Evolutionary conservation across 371 early-diverging fungal species (phyloP), one percentile per base, ranked within the genome.

Genomic region (Lichtheimia hyalospora): DNA sequence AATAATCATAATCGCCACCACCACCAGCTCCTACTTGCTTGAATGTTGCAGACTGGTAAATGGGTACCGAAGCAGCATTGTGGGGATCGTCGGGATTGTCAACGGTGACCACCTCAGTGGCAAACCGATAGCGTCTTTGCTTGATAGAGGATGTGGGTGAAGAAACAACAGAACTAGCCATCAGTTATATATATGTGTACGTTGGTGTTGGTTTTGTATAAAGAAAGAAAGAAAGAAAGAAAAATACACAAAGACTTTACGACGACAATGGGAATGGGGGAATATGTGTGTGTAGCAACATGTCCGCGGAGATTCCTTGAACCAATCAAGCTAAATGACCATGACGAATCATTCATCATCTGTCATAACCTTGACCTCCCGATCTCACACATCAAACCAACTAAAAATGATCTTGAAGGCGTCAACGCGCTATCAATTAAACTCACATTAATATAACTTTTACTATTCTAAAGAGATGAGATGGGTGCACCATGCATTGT

Each of bases 21-120:
- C 90, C 94, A 15, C 81, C 82, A 1, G 92, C 90, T 7, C 82
- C 73, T 18, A 70, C 68, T 74, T 96, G 96, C 75, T 94, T 96
- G 77, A 97, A 97, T 1, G 98, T 97, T 13, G 98, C 98, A 0
- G 96, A 92, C 69, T 96, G 96, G 82, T 96, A 96, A 63, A 97
- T 94, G 28, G 98, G 98, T 24, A 94, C 89, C 6, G 94, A 93
- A 27, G 94, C 83, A 18, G 97, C 89, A 70, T 92, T 87, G 82
- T 97, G 96, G 52, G 86, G 90, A 78, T 96, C 96, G 62, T 88
- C 85, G 56, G 84, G 74, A 67, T 82, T 84, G 69, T 91, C 90
- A 42, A 95, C 85, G 28, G 83, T 87, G 42, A 94, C 95, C 7
- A 95, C 89, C 72, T 95, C 92, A 3, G 96, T 96, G 39, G 92